Evolutionary conservation across 1,284 basidiomycete species (phyloP), one percentile per base, ranked within the genome.

Genomic region (Vanrija humicola): DNA sequence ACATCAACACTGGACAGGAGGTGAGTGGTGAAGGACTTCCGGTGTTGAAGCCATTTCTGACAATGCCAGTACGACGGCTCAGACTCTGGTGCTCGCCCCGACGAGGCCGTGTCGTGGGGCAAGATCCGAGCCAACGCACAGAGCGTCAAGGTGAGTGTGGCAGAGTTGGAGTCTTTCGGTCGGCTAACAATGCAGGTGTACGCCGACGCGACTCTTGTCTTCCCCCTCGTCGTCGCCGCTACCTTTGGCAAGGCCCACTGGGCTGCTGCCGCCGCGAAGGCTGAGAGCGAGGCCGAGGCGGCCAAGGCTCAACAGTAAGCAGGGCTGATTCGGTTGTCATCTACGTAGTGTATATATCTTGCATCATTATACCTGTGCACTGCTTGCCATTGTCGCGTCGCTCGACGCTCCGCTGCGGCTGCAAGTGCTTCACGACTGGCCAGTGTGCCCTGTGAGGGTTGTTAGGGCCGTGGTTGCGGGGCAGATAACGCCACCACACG

Each of bases 61-160:
- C 53, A 29, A 6, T 12, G 9, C 9, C 34, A 74, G 79, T 98
- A 98, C 67, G 96, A 98, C 71, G 95, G 95, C 0, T 96, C 93
- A 5, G 95, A 99, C 76, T 94, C 93, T 12, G 96, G 95, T 12
- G 96, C 96, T 16, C 81, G 92, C 55, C 96, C 96, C 16, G 96
- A 99, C 69, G 95, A 99, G 75, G 96, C 95, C 3, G 85, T 99
- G 19, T 95, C 90, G n/a, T 99, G 95, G 95, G 96, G 95, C 5
- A 99, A 98, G 80, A 97, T 98, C 64, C 85, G 91, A 46, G 87
- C 88, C 26, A 88, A 87, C 12, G 87, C 95, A 0, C 86, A 96
- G 75, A 84, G 89, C 28, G 89, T 98, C 55, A 98, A 98, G 82
- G 93, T 90, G 60, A 48, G 66, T 57, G 16, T 43, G 38, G 16